Evolutionary conservation across 345 rosid species (phyloP).

Genomic region (Acer campestre): DNA sequence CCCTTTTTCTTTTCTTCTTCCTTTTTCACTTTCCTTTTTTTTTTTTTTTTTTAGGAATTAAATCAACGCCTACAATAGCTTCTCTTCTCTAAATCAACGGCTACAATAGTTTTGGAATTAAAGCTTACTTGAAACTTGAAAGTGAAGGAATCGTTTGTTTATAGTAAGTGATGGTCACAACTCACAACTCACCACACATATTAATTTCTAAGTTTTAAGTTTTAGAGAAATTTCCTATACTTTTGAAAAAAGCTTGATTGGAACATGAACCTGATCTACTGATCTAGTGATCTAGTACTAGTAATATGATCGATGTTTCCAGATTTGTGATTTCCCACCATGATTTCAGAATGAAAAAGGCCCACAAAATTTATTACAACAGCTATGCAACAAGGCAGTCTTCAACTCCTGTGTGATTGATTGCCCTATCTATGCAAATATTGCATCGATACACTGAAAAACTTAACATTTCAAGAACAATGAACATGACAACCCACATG

Average conservation of each 20-base stretch:
- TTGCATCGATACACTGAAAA: not conserved
- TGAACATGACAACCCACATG: constrained; percentile 1
- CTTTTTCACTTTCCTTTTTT: too few species aligned
- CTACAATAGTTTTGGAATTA: too few species aligned
- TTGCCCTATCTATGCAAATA: not conserved
- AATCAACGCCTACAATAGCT: not conserved
- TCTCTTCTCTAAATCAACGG: too few species aligned
- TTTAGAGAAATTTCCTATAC: too few species aligned
- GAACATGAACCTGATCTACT: too few species aligned
- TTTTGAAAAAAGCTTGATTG: too few species aligned
- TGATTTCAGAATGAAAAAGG: not conserved
- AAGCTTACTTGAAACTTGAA: too few species aligned
- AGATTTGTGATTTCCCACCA: not conserved
- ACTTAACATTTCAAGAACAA: not conserved
- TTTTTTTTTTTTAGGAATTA: not conserved
- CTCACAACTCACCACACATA: too few species aligned
- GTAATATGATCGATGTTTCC: too few species aligned
- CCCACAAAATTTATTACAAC: constrained; percentile 11
- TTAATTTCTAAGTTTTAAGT: too few species aligned
- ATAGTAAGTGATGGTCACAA: not conserved
- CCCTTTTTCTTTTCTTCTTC: too few species aligned
- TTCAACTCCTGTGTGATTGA: not conserved
- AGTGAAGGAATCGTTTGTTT: not conserved
- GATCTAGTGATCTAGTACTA: too few species aligned
- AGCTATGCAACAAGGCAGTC: not conserved